Percentiles rank a stretch among this genome's conserved stretches.
phyloP scores from a whole-genome alignment of 768 basidiomycete species.

The Leucosporidium yakuticum region DNA sequence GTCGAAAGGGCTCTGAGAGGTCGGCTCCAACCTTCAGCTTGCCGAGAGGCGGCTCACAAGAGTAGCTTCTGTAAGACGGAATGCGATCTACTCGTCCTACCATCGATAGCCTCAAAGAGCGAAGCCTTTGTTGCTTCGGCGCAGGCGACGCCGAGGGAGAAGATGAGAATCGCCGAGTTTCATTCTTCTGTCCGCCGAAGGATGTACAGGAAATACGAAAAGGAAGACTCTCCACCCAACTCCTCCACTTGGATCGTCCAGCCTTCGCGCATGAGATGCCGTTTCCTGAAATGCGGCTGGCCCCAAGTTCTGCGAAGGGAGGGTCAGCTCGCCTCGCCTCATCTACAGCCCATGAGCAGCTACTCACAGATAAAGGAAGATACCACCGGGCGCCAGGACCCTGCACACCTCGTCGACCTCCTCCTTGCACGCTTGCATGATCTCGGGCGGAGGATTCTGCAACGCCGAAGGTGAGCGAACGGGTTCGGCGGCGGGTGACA shows the following conservation, averaged over 20 bases:
- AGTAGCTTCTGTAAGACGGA: too few species aligned
- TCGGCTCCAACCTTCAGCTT: too few species aligned
- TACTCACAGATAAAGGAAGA: constrained; percentile 55
- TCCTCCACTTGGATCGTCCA: constrained; percentile 62
- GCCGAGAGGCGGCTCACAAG: too few species aligned
- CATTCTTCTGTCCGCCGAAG: too few species aligned
- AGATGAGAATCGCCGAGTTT: too few species aligned
- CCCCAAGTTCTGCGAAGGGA: constrained; percentile 60
- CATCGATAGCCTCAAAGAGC: too few species aligned
- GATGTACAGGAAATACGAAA: too few species aligned
- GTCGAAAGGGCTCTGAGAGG: too few species aligned
- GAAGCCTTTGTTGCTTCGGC: too few species aligned
- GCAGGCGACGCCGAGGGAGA: too few species aligned
- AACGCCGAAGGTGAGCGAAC: background rate
- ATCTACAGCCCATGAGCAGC: background rate
- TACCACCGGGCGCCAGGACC: constrained; percentile 53
- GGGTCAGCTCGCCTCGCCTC: background rate
- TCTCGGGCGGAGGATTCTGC: constrained; percentile 63
- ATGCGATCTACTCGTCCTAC: too few species aligned
- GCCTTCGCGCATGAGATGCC: constrained; percentile 55
- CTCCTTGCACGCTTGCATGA: constrained; percentile 62
- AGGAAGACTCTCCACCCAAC: constrained; percentile 48
- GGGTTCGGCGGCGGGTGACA: background rate
- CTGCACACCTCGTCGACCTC: constrained; percentile 71
- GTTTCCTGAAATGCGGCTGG: constrained; percentile 75